Evolutionary conservation across 1,284 basidiomycete species (phyloP).

Genomic region (Papiliotrema laurentii): DNA sequence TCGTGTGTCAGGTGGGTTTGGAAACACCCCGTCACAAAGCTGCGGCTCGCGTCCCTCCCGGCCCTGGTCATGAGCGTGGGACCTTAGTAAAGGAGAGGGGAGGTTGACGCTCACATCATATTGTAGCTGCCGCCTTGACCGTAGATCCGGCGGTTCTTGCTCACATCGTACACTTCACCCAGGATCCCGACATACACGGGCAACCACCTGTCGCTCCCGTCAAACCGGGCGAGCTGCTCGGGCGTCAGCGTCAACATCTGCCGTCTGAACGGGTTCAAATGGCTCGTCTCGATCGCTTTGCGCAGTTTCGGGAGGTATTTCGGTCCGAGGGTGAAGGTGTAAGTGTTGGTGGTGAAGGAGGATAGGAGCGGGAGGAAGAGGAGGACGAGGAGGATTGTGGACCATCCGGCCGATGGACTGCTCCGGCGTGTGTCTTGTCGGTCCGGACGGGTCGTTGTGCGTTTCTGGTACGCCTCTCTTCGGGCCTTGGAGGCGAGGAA

Average conservation of each 20-base stretch:
- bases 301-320: slow-evolving; percentile 15
- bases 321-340: slow-evolving; percentile 25
- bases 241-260: slow-evolving; percentile 21
- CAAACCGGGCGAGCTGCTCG: slow-evolving; percentile 61
- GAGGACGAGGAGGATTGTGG: slow-evolving; percentile 20
- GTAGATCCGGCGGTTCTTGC: slow-evolving; percentile 69
- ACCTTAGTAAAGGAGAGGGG: no score
- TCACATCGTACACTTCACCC: slow-evolving; percentile 89
- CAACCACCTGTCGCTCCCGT: slow-evolving; percentile 64
- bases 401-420: slow-evolving; percentile 6
- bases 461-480: slow-evolving; percentile 26
- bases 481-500: slow-evolving; percentile 31
- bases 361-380: slow-evolving; percentile 40
- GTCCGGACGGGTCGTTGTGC: no score
- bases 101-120: slow-evolving; percentile 61
- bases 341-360: slow-evolving; percentile 34
- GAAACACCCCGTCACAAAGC: slow-evolving; percentile 92
- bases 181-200: slow-evolving; percentile 88
- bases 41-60: slow-evolving; percentile 78
- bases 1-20: slow-evolving; percentile 81
- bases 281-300: slow-evolving; percentile 14
- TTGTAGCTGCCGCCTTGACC: slow-evolving; percentile 83
- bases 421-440: no score
- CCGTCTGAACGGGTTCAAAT: slow-evolving; percentile 14
- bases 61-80: slow-evolving; percentile 56